Conservation (phyloP, 306 rosid genomes). For the Lablab purpureus region DNA sequence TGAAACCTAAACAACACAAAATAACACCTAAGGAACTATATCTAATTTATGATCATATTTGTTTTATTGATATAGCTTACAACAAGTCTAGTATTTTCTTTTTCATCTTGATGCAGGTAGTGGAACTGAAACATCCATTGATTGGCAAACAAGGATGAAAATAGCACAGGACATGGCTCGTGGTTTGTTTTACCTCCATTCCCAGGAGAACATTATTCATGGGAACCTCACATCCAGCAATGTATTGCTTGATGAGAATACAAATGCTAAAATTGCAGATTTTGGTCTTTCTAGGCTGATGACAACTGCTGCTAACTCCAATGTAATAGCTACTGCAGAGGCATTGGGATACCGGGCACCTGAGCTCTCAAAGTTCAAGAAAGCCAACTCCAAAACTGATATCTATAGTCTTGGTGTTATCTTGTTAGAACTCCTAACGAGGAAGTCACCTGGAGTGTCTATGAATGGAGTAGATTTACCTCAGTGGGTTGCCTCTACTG, state of each 20-base stretch:
- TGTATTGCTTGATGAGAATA: conserved; percentile 66
- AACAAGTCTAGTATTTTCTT: neutral
- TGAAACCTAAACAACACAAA: neutral
- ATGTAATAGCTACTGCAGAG: conserved; percentile 78
- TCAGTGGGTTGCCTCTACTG: conserved; percentile 85
- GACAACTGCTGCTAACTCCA: conserved; percentile 75
- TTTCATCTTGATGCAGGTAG: conserved; percentile 54
- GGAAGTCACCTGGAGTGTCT: conserved; percentile 78
- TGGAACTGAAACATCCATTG: conserved; percentile 63
- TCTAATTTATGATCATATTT: neutral
- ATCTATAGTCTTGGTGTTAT: conserved; percentile 81
- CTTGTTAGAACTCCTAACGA: conserved; percentile 77
- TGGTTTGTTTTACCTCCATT: conserved; percentile 73
- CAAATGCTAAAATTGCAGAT: conserved; percentile 65
- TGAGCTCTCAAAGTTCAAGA: conserved; percentile 76
- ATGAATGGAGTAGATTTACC: conserved; percentile 74
- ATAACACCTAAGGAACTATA: neutral
- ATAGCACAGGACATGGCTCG: conserved; percentile 66
- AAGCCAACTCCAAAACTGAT: conserved; percentile 71
- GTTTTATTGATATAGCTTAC: neutral
- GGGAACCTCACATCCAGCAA: conserved; percentile 88
- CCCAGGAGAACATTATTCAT: conserved; percentile 67
- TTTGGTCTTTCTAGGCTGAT: conserved; percentile 69
- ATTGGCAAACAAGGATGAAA: conserved; percentile 85
- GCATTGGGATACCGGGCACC: conserved; percentile 83